A percentile compares a stretch with the other conserved stretches of the same genome.
Evolutionary conservation across 2,329 filamentous ascomycete genomes (phyloP).

Genomic region (Beauveria bassiana): DNA sequence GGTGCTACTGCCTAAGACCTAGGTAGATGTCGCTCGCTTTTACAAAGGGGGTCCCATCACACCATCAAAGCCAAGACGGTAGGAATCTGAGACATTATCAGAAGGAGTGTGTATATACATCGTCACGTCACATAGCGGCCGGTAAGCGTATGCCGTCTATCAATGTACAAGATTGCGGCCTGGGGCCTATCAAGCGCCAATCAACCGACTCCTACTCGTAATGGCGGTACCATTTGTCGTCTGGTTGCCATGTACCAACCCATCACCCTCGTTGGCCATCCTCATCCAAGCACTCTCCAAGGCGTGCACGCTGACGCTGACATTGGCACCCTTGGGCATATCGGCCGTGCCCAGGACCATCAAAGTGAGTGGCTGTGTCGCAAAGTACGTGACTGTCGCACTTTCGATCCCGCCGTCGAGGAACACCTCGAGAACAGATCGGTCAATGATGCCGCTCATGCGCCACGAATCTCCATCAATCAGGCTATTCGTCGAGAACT

Average conservation of each 20-base stretch:
- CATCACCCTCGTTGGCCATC: constrained; percentile 1
- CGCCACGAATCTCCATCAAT: constrained; percentile 17
- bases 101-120: neutral
- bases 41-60: neutral
- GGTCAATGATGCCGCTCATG: constrained; percentile 26
- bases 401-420: constrained; percentile 26
- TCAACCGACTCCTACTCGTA: neutral
- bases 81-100: neutral
- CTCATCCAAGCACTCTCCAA: constrained; percentile 21
- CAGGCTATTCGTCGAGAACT: constrained; percentile 19
- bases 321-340: constrained; percentile 16
- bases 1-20: constrained; percentile 36
- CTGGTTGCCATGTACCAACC: constrained; percentile 10
- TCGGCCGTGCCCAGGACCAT: constrained; percentile 16
- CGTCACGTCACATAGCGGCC: neutral
- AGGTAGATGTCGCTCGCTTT: constrained; percentile 6
- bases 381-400: constrained; percentile 24
- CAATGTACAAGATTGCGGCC: neutral
- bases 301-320: constrained; percentile 19
- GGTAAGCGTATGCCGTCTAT: neutral
- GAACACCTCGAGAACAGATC: constrained; percentile 28
- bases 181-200: neutral
- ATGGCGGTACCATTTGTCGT: neutral
- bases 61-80: neutral
- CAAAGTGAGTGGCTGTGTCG: constrained; percentile 19